Evolutionary conservation across 2,329 filamentous ascomycete genomes (phyloP).

Genomic region (Taxawa tesnikishii): DNA sequence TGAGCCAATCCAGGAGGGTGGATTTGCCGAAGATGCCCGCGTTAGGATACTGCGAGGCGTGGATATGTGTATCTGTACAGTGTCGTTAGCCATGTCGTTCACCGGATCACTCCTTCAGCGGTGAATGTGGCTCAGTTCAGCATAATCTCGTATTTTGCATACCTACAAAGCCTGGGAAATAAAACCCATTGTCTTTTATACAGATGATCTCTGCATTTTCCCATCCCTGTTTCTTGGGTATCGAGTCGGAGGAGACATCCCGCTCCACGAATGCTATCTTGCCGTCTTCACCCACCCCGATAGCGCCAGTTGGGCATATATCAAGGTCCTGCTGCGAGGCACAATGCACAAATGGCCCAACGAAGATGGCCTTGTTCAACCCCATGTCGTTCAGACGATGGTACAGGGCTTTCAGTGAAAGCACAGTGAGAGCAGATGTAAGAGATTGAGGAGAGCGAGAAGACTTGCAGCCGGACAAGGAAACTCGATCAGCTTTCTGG

Average conservation of each 20-base stretch:
- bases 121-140: too few relatives aligned
- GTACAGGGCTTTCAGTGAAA: too few relatives aligned
- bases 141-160: constrained; percentile 18
- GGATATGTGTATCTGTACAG: constrained; percentile 77
- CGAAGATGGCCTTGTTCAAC: constrained; percentile 33
- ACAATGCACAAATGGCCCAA: constrained; percentile 51
- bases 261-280: constrained; percentile 37
- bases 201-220: constrained; percentile 25
- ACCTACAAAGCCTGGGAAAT: constrained; percentile 77
- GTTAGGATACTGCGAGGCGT: constrained; percentile 92
- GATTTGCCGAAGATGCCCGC: constrained; percentile 86
- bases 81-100: constrained; percentile 1
- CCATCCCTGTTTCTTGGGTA: constrained; percentile 23
- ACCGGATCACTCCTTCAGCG: background rate
- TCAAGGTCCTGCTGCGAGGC: constrained; percentile 36
- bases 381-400: too few relatives aligned
- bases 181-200: constrained; percentile 49
- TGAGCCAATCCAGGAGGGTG: constrained; percentile 85
- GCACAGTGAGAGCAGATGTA: too few relatives aligned
- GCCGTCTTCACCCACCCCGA: constrained; percentile 40
- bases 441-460: too few relatives aligned
- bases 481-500: too few relatives aligned
- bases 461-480: too few relatives aligned
- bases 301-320: constrained; percentile 31
- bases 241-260: constrained; percentile 14